These are phyloP conservation scores for Candida tammaniensis DNA, from an alignment of 805 yeast genomes.

Conservation along the genomic window DNA sequence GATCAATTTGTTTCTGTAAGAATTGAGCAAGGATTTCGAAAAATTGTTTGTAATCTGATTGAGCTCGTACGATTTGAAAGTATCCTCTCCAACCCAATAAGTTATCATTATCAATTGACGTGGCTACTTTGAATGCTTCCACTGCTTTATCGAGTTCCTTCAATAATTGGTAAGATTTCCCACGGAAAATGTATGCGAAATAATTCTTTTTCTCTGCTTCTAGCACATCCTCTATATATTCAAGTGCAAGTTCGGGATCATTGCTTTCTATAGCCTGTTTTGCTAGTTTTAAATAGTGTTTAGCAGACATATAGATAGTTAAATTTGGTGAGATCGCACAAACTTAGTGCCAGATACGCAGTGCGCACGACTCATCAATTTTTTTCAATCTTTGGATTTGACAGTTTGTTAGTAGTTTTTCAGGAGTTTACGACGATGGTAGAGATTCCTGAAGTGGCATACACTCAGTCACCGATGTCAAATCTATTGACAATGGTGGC, in stretches of 20 bases:
- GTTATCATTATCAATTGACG: slow-evolving; percentile 47
- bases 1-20: slow-evolving; percentile 38
- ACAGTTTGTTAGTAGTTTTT: background rate
- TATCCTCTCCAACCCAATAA: slow-evolving; percentile 82
- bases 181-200: slow-evolving; percentile 68
- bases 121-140: slow-evolving; percentile 47
- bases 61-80: slow-evolving; percentile 41
- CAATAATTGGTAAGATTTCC: slow-evolving; percentile 59
- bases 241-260: slow-evolving; percentile 63
- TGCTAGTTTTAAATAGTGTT: slow-evolving; percentile 35
- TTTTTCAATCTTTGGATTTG: background rate
- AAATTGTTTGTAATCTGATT: slow-evolving; percentile 39
- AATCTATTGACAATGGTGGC: slow-evolving; percentile 54
- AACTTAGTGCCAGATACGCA: slow-evolving; percentile 13
- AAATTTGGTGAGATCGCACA: no score
- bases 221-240: slow-evolving; percentile 53
- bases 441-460: slow-evolving; percentile 20
- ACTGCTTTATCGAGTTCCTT: slow-evolving; percentile 38
- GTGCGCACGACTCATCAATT: background rate
- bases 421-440: slow-evolving; percentile 6
- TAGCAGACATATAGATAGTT: no score
- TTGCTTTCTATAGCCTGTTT: slow-evolving; percentile 48
- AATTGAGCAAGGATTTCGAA: slow-evolving; percentile 48
- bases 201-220: slow-evolving; percentile 55
- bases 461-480: slow-evolving; percentile 62